Conservation (phyloP, 495 filamentous ascomycete species). For the Elaphomyces granulatus region DNA sequence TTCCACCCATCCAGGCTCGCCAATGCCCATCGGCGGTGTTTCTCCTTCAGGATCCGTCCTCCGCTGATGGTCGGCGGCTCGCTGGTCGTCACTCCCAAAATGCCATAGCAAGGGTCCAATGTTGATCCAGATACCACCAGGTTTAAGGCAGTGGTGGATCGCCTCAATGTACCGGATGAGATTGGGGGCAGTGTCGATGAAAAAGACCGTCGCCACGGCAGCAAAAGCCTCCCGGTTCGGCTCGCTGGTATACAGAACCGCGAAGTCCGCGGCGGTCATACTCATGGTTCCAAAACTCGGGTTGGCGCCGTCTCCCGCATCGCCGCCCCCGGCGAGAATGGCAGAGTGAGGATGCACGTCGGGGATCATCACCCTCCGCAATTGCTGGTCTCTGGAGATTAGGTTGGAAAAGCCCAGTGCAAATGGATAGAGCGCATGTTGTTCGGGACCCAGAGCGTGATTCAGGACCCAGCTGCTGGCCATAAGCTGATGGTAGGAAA, state of each 20-base stretch:
- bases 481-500: conserved; percentile 84
- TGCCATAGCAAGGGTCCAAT: conserved; percentile 87
- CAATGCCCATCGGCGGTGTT: conserved; percentile 34
- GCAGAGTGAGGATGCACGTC: conserved; percentile 56
- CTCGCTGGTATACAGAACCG: conserved; percentile 52
- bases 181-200: conserved; percentile 94
- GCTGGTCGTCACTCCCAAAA: conserved; percentile 38
- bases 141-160: conserved; percentile 60
- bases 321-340: conserved; percentile 25
- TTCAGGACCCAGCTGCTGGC: conserved; percentile 83
- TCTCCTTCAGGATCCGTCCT: not conserved
- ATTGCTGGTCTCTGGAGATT: conserved; percentile 49
- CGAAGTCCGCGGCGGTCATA: conserved; percentile 78
- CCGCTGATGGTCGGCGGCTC: conserved; percentile 5
- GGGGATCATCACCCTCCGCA: conserved; percentile 54
- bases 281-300: conserved; percentile 43
- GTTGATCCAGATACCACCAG: conserved; percentile 75
- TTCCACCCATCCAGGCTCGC: conserved; percentile 73
- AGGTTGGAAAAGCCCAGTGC: conserved; percentile 72
- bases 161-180: conserved; percentile 76
- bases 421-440: conserved; percentile 58
- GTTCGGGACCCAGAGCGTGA: conserved; percentile 33
- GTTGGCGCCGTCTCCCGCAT: not conserved
- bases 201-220: conserved; percentile 80
- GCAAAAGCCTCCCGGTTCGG: conserved; percentile 50